Percentiles rank a stretch among this genome's conserved stretches.
These are phyloP conservation scores for Rhodotorula sp. DNA, from an alignment of 1,284 basidiomycete species.

Conservation along the genomic window DNA sequence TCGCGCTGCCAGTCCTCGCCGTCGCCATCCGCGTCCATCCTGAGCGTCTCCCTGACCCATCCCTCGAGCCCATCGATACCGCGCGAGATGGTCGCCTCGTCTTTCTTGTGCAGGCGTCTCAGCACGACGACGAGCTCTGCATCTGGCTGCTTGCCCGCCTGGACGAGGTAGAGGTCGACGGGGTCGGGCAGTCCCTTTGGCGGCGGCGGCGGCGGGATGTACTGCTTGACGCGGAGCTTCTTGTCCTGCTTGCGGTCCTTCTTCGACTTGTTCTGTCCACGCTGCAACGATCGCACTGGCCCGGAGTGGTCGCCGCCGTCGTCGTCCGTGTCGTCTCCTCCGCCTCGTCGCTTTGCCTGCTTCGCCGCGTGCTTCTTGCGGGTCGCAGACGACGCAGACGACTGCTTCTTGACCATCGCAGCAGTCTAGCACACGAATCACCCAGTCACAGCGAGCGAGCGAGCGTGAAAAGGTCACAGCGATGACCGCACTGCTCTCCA, in stretches of 20 bases:
- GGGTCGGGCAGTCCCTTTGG: slow-evolving; percentile 82
- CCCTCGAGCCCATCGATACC: slow-evolving; percentile 79
- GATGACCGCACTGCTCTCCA: slow-evolving; percentile 6
- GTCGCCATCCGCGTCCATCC: slow-evolving; percentile 51
- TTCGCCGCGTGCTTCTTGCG: slow-evolving; percentile 76
- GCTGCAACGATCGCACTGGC: slow-evolving; percentile 9
- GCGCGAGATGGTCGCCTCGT: slow-evolving; percentile 77
- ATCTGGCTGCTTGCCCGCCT: slow-evolving; percentile 56
- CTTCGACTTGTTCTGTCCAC: slow-evolving; percentile 51
- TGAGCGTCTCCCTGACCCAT: slow-evolving; percentile 59
- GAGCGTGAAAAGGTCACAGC: neutral
- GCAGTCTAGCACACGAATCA: slow-evolving; percentile 8
- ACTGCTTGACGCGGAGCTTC: slow-evolving; percentile 67
- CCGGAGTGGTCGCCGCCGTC: slow-evolving; percentile 17
- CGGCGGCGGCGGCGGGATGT: slow-evolving; percentile 82
- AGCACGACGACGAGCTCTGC: slow-evolving; percentile 81
- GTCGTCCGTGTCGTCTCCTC: too few relatives aligned
- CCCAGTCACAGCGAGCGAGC: neutral
- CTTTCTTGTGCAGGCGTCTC: slow-evolving; percentile 83
- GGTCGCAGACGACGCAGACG: slow-evolving; percentile 59
- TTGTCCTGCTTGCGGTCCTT: slow-evolving; percentile 51
- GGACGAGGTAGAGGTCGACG: slow-evolving; percentile 69
- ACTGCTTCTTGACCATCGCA: slow-evolving; percentile 27
- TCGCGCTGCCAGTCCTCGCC: slow-evolving; percentile 51
- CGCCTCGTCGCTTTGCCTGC: slow-evolving; percentile 54